Evolutionary conservation across 345 rosid species (phyloP).

Genomic region (Populus euphratica): DNA sequence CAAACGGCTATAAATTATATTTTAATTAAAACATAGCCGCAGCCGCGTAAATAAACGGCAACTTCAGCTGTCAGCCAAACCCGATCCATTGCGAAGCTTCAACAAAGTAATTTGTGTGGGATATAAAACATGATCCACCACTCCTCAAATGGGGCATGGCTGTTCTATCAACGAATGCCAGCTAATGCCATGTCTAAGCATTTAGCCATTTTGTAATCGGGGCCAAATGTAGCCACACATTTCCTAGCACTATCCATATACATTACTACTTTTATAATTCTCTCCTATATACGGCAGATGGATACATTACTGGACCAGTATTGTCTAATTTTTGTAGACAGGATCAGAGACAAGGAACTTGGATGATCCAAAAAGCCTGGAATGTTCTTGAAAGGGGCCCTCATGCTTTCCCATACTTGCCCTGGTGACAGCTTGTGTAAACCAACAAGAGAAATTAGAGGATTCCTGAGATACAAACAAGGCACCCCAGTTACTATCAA

Average conservation of each 20-base stretch:
- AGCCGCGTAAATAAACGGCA: too few relatives aligned
- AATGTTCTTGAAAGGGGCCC: not conserved
- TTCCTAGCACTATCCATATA: not conserved
- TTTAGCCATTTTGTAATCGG: not conserved
- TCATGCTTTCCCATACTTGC: not conserved
- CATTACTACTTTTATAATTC: not conserved
- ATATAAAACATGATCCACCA: not conserved
- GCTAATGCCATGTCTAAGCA: not conserved
- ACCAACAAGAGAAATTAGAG: too few relatives aligned
- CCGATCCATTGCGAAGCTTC: not conserved
- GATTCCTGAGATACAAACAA: too few relatives aligned
- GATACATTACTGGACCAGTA: too few relatives aligned
- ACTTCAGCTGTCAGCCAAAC: too few relatives aligned
- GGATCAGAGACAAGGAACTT: not conserved
- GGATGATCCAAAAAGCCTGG: not conserved
- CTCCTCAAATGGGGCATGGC: not conserved
- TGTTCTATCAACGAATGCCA: not conserved
- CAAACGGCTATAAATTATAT: too few relatives aligned
- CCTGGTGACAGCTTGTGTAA: too few relatives aligned
- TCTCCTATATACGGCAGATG: too few relatives aligned
- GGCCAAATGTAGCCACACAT: not conserved
- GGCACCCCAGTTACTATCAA: too few relatives aligned
- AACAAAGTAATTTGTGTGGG: not conserved
- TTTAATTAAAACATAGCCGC: too few relatives aligned
- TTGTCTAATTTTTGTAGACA: not conserved